Evolutionary conservation across 176 grass and related monocot genomes (phyloP).

Genomic region (Cymbopogon citratus): DNA sequence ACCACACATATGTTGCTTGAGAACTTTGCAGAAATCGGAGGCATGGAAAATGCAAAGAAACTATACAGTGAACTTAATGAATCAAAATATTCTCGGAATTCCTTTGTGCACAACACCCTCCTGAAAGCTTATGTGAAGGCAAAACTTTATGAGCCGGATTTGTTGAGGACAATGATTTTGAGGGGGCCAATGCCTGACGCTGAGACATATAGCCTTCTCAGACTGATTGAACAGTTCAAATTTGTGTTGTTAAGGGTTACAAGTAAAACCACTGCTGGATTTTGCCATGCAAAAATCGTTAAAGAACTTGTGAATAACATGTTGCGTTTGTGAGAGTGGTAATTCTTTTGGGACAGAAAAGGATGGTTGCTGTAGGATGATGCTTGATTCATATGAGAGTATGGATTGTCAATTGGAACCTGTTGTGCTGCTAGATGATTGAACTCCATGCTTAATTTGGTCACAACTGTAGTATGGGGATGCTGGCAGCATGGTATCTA

Average conservation of each 20-base stretch:
- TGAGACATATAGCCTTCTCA: constrained; percentile 74
- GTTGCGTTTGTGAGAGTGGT: no score
- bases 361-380: no score
- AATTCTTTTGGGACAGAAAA: no score
- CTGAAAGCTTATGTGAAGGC: constrained; percentile 82
- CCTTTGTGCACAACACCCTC: constrained; percentile 84
- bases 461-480: no score
- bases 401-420: no score
- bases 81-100: constrained; percentile 73
- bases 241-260: neutral
- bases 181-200: constrained; percentile 73
- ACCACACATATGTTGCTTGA: constrained; percentile 78
- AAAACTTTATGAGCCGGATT: constrained; percentile 75
- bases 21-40: constrained; percentile 62
- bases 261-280: neutral
- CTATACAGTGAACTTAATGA: constrained; percentile 75
- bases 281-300: neutral
- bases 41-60: constrained; percentile 64
- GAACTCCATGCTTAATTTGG: no score
- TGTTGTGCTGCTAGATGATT: no score
- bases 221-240: constrained; percentile 69
- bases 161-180: constrained; percentile 79
- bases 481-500: no score
- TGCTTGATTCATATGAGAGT: no score
- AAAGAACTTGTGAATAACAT: neutral